Percentiles rank a stretch among this genome's conserved stretches.
Evolutionary conservation across 1,284 basidiomycete genomes (phyloP).

Genomic region (Leucoagaricus sp.): DNA sequence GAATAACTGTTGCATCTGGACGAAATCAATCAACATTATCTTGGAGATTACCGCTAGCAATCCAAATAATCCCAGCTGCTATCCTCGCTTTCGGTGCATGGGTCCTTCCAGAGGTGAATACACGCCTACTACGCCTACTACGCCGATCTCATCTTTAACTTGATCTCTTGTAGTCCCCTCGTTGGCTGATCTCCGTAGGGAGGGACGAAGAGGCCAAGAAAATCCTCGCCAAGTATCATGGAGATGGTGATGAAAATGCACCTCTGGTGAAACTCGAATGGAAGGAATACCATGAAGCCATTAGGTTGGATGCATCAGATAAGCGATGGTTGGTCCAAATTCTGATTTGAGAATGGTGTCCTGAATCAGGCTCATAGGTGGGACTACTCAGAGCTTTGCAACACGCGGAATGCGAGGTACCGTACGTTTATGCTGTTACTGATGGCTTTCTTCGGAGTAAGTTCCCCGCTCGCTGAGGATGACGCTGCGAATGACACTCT

Average conservation of each 20-base stretch:
- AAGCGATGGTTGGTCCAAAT: constrained; percentile 49
- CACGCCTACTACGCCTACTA: background rate
- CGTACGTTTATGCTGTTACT: constrained; percentile 49
- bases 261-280: constrained; percentile 56
- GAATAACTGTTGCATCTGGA: constrained; percentile 49
- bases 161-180: constrained; percentile 40
- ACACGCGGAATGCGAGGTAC: constrained; percentile 47
- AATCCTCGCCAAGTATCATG: constrained; percentile 57
- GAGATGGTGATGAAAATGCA: constrained; percentile 44
- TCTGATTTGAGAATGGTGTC: too few relatives aligned
- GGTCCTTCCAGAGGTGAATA: constrained; percentile 48
- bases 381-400: constrained; percentile 51
- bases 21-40: constrained; percentile 39
- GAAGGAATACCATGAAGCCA: constrained; percentile 56
- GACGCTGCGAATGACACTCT: background rate
- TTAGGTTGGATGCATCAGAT: constrained; percentile 55
- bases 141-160: too few relatives aligned
- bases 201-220: constrained; percentile 46
- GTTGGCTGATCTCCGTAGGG: constrained; percentile 58
- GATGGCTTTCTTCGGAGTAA: constrained; percentile 51
- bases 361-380: constrained; percentile 33
- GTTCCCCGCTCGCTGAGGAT: background rate
- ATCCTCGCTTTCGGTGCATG: constrained; percentile 43
- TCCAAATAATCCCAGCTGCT: constrained; percentile 53
- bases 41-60: constrained; percentile 51